Base-by-base conservation (phyloP, 2,329 filamentous ascomycete species). In the Monosporascus sp. region DNA sequence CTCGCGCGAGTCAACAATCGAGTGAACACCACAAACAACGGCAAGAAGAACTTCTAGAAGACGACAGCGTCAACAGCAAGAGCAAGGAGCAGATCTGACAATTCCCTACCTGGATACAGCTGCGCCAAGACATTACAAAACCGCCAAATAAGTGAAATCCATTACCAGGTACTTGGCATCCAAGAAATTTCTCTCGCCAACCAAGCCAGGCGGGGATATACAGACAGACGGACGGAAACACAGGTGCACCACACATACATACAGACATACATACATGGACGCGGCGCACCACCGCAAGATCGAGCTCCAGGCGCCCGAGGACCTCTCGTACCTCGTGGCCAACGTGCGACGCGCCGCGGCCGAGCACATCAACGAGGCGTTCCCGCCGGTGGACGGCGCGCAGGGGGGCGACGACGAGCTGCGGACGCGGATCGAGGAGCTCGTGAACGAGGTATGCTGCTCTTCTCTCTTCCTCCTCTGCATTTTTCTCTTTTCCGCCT, bases 281-380 rank as follows among this genome's bases (percentile, higher is more conserved):
- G 58, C 60, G 17, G 55, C 62, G 24, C 61, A 54, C 44, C 83
- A 90, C 70, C 85, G 89, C 68, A 87, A 85, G 72, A 88, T 93
- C 68, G 89, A 92, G 73, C 82, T 93, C 50, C 88, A 92, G 73
- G 80, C 81, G n/a, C 81, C 84, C 43, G 83, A 87, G 48, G 89
- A 93, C 71, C 78, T 92, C 36, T 73, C 79, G 52, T 89, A 86
- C 70, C 80, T 93, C 27, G 78, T 88, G 62, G 73, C 78, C 59
- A 89, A 89, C 65, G 82, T 89, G 57, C 83, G 85, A 65, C 78
- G 78, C 68, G 84, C 85, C 53, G 88, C 88, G 11, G 77, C 80
- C 45, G 79, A 82, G 62, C 87, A 84, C 66, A 79, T 93, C 54
- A 77, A 85, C 68, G 78, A 81, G 61, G 83, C 82, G 49, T 83